Percentiles rank a stretch among this genome's conserved stretches.
Evolutionary conservation across 2,329 filamentous ascomycete species (phyloP).

Genomic region (Ophiostoma tasmaniense): DNA sequence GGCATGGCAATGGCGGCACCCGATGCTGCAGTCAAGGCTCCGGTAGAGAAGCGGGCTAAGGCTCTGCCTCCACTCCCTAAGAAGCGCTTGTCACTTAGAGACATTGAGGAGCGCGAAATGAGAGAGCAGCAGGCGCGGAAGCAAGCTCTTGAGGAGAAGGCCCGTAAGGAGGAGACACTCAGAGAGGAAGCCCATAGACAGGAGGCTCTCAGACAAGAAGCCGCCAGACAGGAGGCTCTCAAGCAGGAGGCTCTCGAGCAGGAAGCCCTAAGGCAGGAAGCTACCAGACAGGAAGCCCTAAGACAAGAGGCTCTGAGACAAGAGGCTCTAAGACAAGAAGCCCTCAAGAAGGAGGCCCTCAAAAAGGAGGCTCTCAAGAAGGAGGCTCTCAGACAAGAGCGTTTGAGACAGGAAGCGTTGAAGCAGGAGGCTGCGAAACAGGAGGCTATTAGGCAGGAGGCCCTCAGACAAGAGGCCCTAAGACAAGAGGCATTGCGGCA

Average conservation of each 20-base stretch:
- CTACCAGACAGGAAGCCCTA: neutral
- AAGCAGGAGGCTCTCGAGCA: neutral
- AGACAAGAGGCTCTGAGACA: constrained; percentile 14
- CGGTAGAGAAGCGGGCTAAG: neutral
- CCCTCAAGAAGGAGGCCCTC: constrained; percentile 11
- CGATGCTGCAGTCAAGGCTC: neutral
- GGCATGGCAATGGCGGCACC: neutral
- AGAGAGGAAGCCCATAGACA: constrained; percentile 15
- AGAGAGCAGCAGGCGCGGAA: neutral
- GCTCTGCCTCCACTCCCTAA: neutral
- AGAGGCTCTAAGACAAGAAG: constrained; percentile 21
- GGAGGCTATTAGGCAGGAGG: neutral
- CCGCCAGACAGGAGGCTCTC: constrained; percentile 12
- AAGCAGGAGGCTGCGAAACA: too few relatives aligned
- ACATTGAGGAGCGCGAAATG: constrained; percentile 6
- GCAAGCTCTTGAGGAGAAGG: neutral
- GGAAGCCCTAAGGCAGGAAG: neutral
- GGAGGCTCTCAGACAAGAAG: constrained; percentile 19
- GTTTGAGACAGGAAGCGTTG: neutral
- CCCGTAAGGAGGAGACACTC: neutral
- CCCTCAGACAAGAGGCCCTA: neutral
- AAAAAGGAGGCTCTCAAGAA: neutral
- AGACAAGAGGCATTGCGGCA: neutral
- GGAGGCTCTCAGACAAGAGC: neutral
- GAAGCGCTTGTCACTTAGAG: neutral